Evolutionary conservation across 2,329 filamentous ascomycete species (phyloP), one percentile per base, ranked within the genome.

Genomic region (Ambrosiella beaveri): DNA sequence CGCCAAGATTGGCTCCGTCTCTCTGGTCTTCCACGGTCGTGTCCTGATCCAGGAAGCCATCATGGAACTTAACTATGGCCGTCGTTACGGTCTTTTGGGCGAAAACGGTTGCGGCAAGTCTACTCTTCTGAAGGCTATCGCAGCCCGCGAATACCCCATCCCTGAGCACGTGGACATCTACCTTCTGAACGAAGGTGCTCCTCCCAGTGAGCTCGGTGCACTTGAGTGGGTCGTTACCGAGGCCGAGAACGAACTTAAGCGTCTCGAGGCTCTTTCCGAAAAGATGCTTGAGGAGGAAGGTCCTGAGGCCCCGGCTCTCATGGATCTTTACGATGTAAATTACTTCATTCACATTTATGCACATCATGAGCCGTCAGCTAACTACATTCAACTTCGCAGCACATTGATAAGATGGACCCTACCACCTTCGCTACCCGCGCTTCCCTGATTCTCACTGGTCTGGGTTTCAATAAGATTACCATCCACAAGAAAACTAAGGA

Each of bases 401-500:
- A 93, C 71, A 95, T 97, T 81, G 93, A 98, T 74, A 85, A 84
- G 73, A 96, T 98, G 91, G 94, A 98, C 67, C 93, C 93, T 53
- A 94, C 89, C 41, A 98, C 94, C 56, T 98, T 98, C 74, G 77
- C 88, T 68, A 95, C 91, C 62, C 88, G 93, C 69, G 93, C 93
- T 62, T 95, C 91, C 58, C 84, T 96, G 64, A 98, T 98, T 70
- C 74, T 98, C 65, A 98, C 93, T 58, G 93, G 93, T 89, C 86
- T 98, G 61, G 93, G 93, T 64, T 98, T 98, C 82, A 95, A 98
- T 84, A 97, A 97, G 79, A 75, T 74, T 65, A 98, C 94, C 59
- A 97, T 98, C 69, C 77, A 94, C 73, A 98, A 98, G 82, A 96
- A 94, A 83, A 98, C 94, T 66, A 98, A 97, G 81, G 94, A 98